phyloP scores from a whole-genome alignment of 1,139 yeast species.

The Protomyces lactucae-debilis region DNA sequence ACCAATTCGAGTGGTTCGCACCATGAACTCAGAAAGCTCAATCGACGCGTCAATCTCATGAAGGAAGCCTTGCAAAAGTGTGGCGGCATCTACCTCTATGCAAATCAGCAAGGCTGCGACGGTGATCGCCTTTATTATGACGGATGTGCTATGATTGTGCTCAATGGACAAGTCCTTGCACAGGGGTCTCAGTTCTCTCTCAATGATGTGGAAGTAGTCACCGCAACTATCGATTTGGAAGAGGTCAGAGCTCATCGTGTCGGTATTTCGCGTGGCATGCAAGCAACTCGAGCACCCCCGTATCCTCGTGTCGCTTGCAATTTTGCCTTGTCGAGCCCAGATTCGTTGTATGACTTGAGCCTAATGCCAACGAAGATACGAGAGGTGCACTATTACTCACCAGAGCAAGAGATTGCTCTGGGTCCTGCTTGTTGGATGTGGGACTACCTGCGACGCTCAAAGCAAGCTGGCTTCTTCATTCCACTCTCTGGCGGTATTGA shows the following conservation, averaged over 20 bases:
- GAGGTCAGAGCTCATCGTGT: conserved; percentile 81
- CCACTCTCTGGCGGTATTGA: conserved; percentile 98
- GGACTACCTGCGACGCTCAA: conserved; percentile 91
- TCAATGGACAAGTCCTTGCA: conserved; percentile 84
- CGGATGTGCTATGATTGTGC: conserved; percentile 91
- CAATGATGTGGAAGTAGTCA: conserved; percentile 83
- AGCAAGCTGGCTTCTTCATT: conserved; percentile 82
- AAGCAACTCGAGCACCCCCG: conserved; percentile 47
- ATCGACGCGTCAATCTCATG: conserved; percentile 77
- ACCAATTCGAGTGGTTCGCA: conserved; percentile 96
- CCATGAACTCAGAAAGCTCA: conserved; percentile 85
- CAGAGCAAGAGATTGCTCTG: conserved; percentile 92
- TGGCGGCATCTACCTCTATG: conserved; percentile 89
- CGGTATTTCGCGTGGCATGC: conserved; percentile 71
- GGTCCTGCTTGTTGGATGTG: conserved; percentile 99
- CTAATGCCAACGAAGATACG: conserved; percentile 54
- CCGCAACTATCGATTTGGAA: conserved; percentile 90
- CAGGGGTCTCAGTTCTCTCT: conserved; percentile 84
- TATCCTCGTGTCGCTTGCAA: conserved; percentile 62
- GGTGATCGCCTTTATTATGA: conserved; percentile 96
- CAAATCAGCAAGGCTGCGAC: conserved; percentile 96
- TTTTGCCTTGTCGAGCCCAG: conserved; percentile 57
- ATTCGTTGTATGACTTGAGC: conserved; percentile 55
- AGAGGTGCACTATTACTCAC: conserved; percentile 60
- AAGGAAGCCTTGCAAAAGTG: conserved; percentile 90